A percentile compares a stretch with the other conserved stretches of the same genome.
phyloP scores from a whole-genome alignment of 176 grass and related monocot species.

The Eragrostis curvula region DNA sequence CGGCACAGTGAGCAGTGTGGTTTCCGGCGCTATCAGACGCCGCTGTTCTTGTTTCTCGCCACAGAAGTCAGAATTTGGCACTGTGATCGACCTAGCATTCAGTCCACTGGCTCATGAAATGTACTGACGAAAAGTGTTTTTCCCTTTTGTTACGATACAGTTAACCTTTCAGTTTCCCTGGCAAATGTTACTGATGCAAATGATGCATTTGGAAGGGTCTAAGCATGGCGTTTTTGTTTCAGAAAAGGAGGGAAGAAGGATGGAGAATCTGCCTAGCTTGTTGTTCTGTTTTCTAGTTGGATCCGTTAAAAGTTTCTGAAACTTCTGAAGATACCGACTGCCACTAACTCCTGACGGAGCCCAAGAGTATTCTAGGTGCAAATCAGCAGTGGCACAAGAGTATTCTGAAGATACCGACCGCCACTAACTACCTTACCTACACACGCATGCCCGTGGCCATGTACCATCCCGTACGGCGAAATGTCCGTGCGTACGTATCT shows the following conservation, averaged over 20 bases:
- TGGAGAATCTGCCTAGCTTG: slow-evolving; percentile 8
- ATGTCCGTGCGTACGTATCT: too few species aligned
- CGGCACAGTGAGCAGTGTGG: slow-evolving; percentile 16
- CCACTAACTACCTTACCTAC: too few species aligned
- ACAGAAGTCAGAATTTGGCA: not conserved
- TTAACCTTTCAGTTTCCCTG: not conserved
- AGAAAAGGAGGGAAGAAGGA: not conserved
- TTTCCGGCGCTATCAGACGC: not conserved
- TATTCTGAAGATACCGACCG: too few species aligned
- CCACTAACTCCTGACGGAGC: slow-evolving; percentile 23
- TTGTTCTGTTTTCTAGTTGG: not conserved
- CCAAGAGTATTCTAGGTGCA: slow-evolving; percentile 6
- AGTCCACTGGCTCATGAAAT: not conserved
- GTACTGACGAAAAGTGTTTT: not conserved
- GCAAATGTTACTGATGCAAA: not conserved
- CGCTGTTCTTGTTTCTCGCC: not conserved
- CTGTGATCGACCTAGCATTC: not conserved
- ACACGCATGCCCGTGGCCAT: too few species aligned
- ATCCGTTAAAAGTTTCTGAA: not conserved
- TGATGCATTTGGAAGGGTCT: slow-evolving; percentile 2
- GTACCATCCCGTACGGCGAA: not conserved
- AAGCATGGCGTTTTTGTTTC: not conserved
- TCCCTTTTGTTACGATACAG: not conserved
- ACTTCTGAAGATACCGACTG: slow-evolving; percentile 16
- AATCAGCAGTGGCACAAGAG: not conserved